Percentiles rank a stretch among this genome's conserved stretches.
Conservation (phyloP, 2,329 filamentous ascomycete genomes). For the Colletotrichum cuscutae region DNA sequence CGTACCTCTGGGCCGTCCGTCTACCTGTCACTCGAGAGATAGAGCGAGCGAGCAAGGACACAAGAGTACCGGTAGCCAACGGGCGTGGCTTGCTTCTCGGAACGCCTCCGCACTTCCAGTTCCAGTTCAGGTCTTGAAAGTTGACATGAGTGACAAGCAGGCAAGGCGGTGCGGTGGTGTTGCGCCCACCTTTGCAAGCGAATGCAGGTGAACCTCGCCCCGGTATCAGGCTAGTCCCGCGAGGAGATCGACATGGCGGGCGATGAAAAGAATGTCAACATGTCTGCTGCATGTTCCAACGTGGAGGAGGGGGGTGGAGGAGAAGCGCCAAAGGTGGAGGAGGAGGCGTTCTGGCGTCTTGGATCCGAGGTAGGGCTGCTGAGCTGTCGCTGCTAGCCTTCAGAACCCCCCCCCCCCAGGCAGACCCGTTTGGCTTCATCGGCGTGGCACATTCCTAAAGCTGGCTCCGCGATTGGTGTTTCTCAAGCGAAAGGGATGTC, state of each 20-base stretch:
- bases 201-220: conserved; percentile 1
- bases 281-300: neutral
- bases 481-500: conserved; percentile 11
- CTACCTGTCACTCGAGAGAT: neutral
- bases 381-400: conserved; percentile 2
- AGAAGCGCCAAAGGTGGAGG: neutral
- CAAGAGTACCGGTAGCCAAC: neutral
- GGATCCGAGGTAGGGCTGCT: conserved; percentile 7
- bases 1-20: neutral
- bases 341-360: neutral
- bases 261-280: neutral
- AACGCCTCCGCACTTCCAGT: neutral
- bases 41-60: no score
- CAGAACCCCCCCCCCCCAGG: neutral
- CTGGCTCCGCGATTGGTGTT: conserved; percentile 20
- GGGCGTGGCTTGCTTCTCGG: neutral
- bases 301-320: neutral
- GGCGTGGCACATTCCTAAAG: conserved; percentile 25
- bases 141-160: neutral
- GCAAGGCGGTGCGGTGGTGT: neutral
- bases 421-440: conserved; percentile 10
- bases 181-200: neutral
- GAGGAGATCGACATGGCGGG: conserved; percentile 7
- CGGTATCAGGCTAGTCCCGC: conserved; percentile 20
- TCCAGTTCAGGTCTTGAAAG: neutral